These are phyloP conservation scores for Vitis cinerea DNA, from an alignment of 164 flowering plant species.

Conservation along the genomic window DNA sequence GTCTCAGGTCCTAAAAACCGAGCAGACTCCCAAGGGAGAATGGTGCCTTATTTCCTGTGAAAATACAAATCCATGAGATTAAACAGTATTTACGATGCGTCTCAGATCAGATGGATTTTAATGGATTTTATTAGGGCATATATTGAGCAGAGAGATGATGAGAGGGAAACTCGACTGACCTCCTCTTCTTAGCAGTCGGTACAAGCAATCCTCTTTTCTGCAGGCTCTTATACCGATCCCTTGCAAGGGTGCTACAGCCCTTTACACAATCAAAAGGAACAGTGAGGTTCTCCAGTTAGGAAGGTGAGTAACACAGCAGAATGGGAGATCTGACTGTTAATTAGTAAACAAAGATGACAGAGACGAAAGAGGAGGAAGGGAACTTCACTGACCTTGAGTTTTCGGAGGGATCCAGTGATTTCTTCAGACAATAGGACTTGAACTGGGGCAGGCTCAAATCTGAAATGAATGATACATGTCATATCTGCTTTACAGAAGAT, in stretches of 20 bases:
- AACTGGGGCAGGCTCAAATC: conserved; percentile 85
- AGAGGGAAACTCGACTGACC: conserved; percentile 28
- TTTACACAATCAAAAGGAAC: conserved; percentile 15
- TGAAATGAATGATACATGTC: conserved; percentile 24
- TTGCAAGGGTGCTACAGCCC: conserved; percentile 94
- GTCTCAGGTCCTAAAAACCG: too few relatives aligned
- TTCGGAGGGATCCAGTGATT: conserved; percentile 83
- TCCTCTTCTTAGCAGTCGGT: conserved; percentile 55
- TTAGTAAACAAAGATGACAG: background rate
- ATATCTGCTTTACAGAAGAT: background rate
- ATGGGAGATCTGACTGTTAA: too few relatives aligned
- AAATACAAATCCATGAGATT: too few relatives aligned
- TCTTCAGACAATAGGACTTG: conserved; percentile 94
- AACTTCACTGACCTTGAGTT: conserved; percentile 63
- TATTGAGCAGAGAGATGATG: too few relatives aligned
- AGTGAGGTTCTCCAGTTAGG: background rate
- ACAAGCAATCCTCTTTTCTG: conserved; percentile 85
- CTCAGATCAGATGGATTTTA: too few relatives aligned
- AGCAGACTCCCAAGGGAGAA: too few relatives aligned
- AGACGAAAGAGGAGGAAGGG: background rate
- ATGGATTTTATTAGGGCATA: too few relatives aligned
- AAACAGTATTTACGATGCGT: too few relatives aligned
- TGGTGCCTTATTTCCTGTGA: too few relatives aligned
- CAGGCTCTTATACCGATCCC: conserved; percentile 87
- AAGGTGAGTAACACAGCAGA: background rate